phyloP scores from a whole-genome alignment of 306 rosid genomes.

The Ammopiptanthus mongolicus region DNA sequence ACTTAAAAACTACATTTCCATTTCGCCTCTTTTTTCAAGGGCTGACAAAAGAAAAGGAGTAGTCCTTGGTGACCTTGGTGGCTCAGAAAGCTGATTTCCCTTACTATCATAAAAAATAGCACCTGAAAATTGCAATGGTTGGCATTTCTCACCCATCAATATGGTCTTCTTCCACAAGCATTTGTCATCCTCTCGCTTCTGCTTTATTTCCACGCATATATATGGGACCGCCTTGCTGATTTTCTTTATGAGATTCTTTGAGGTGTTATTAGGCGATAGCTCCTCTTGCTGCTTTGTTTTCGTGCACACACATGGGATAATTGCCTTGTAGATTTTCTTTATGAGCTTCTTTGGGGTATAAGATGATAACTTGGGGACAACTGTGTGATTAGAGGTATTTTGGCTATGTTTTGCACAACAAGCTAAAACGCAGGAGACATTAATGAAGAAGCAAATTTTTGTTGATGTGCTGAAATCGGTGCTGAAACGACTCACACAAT shows the following conservation, averaged over 20 bases:
- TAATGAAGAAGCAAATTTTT: slow-evolving; percentile 5
- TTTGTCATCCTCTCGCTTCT: background rate
- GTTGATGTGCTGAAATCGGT: background rate
- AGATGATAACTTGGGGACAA: background rate
- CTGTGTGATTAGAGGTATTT: background rate
- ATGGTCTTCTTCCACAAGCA: slow-evolving; percentile 46
- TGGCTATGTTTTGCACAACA: slow-evolving; percentile 10
- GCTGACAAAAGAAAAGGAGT: background rate
- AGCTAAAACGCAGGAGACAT: slow-evolving; percentile 17
- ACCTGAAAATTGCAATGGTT: slow-evolving; percentile 41
- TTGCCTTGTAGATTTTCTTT: slow-evolving; percentile 10
- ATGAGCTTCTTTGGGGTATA: background rate
- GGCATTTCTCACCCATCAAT: slow-evolving; percentile 47
- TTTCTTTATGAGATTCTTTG: slow-evolving; percentile 8
- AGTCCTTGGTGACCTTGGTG: slow-evolving; percentile 37
- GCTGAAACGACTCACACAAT: background rate
- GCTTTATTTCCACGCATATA: background rate
- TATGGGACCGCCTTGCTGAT: background rate
- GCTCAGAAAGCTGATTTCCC: slow-evolving; percentile 35
- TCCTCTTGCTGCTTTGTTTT: slow-evolving; percentile 7
- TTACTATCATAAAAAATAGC: slow-evolving; percentile 33
- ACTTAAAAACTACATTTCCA: background rate
- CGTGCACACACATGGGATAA: background rate
- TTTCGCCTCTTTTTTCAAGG: background rate
- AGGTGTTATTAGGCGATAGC: background rate